A percentile compares a stretch with the other conserved stretches of the same genome.
Conservation (phyloP, 2,329 filamentous ascomycete species). For the Nothophoma quercina region DNA sequence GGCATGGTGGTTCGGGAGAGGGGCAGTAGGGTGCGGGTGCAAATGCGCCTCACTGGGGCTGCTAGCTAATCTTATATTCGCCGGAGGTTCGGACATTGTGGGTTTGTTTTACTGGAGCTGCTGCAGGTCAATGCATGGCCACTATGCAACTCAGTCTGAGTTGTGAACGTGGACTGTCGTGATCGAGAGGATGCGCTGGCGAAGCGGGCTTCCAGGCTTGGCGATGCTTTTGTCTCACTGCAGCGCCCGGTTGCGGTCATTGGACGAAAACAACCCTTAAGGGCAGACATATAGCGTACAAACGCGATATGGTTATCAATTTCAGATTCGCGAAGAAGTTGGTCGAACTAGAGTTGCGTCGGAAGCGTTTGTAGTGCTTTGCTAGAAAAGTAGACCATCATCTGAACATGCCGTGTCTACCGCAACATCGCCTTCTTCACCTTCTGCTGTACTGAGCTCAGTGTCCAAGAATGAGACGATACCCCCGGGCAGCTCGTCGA, state of each 20-base stretch:
- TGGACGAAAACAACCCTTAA: constrained; percentile 33
- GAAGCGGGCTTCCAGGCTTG: constrained; percentile 12
- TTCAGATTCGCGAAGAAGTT: too few species aligned
- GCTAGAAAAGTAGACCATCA: constrained; percentile 39
- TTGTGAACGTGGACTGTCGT: constrained; percentile 45
- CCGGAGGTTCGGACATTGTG: constrained; percentile 43
- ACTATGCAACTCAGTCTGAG: constrained; percentile 43
- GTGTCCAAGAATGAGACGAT: constrained; percentile 41
- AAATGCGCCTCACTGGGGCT: constrained; percentile 33
- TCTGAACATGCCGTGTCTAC: constrained; percentile 23
- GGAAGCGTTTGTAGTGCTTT: not conserved
- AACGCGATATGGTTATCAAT: too few species aligned
- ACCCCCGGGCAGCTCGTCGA: constrained; percentile 57
- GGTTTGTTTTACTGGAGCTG: constrained; percentile 43
- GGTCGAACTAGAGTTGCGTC: not conserved
- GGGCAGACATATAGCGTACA: constrained; percentile 22
- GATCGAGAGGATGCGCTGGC: constrained; percentile 46
- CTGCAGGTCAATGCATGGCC: constrained; percentile 49
- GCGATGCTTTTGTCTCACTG: constrained; percentile 28
- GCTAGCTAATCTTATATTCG: constrained; percentile 35
- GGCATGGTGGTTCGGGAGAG: constrained; percentile 29
- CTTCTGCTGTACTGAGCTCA: constrained; percentile 24
- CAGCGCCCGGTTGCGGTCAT: constrained; percentile 23
- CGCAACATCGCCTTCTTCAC: constrained; percentile 6
- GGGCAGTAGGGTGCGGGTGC: constrained; percentile 27